phyloP scores from a whole-genome alignment of 257 asterid species.

The Solanum neorickii region DNA sequence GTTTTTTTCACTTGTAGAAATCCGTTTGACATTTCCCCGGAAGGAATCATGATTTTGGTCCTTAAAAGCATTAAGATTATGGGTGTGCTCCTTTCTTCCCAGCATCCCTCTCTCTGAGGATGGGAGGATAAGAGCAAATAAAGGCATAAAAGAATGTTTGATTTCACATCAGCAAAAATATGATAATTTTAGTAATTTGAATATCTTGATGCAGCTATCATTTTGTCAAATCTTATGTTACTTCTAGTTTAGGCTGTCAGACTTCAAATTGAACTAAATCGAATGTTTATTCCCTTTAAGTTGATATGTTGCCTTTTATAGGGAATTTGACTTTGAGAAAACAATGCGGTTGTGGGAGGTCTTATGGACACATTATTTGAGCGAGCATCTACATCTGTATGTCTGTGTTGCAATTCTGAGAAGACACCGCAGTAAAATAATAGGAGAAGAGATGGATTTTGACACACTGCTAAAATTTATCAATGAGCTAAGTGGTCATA shows the following conservation, averaged over 20 bases:
- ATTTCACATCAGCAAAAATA: neutral
- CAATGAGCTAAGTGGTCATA: slow-evolving; percentile 80
- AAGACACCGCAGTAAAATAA: slow-evolving; percentile 61
- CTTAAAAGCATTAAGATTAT: neutral
- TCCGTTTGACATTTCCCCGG: neutral
- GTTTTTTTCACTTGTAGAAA: neutral
- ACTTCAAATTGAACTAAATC: neutral
- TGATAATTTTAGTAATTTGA: neutral
- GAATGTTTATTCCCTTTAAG: neutral
- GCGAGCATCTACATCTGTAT: slow-evolving; percentile 89
- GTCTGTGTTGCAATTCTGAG: slow-evolving; percentile 79
- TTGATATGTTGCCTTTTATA: slow-evolving; percentile 13
- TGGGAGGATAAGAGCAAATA: neutral
- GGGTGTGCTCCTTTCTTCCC: neutral
- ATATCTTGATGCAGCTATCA: neutral
- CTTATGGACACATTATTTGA: slow-evolving; percentile 77
- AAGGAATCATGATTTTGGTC: neutral
- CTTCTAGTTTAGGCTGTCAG: neutral
- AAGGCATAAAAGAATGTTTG: neutral
- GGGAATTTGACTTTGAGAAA: slow-evolving; percentile 84
- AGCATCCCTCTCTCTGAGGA: neutral
- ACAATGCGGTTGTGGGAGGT: slow-evolving; percentile 91
- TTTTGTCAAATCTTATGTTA: neutral
- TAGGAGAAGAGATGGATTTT: slow-evolving; percentile 87
- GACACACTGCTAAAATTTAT: slow-evolving; percentile 91